Evolutionary conservation across 306 rosid genomes (phyloP), one percentile per base, ranked within the genome.

Genomic region (Gillenia trifoliata): DNA sequence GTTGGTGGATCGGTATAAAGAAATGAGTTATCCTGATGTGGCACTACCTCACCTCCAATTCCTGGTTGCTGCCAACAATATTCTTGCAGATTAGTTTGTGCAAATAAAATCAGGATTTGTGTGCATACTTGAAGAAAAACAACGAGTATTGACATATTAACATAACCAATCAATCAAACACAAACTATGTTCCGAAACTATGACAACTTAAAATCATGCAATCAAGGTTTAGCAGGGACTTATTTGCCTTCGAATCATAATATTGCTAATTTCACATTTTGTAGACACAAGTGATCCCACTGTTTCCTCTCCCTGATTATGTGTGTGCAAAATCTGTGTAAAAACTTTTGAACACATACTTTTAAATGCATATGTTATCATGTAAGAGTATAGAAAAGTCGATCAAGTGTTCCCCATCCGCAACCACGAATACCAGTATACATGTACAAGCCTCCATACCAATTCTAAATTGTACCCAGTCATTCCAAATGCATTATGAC

Each of bases 11-110:
- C 93, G 2, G 98, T 94, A 72, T 88, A 92, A 73, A 94, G 88
- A 83, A 91, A 94, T 0, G 98, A 91, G 77, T 89, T 94, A 71
- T 94, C 98, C 86, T 94, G 98, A 83, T 94, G 98, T 31, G 98
- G 98, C 75, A 94, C 97, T 34, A 94, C 97, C 84, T 94, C 97
- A 56, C 98, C 98, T 28, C 98, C 98, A 31, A 94, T 94, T 19
- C 96, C 97, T 8, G 97, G 97, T 94, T 94, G 98, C 98, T 90
- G 95, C 81, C 64, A 79, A 78, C 66, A 50, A 77, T 47, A 49
- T 65, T 55, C 52, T 55, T 36, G 49, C 6, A 69, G 16, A 50
- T 71, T 45, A 75, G 33, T 67, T 38, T 45, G 59, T 52, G 57
- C 47, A 56, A 28, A 71, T 74, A 61, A 38, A 62, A 60, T 55